These are phyloP conservation scores for Trametes cingulata DNA, from an alignment of 768 basidiomycete species.

Conservation along the genomic window DNA sequence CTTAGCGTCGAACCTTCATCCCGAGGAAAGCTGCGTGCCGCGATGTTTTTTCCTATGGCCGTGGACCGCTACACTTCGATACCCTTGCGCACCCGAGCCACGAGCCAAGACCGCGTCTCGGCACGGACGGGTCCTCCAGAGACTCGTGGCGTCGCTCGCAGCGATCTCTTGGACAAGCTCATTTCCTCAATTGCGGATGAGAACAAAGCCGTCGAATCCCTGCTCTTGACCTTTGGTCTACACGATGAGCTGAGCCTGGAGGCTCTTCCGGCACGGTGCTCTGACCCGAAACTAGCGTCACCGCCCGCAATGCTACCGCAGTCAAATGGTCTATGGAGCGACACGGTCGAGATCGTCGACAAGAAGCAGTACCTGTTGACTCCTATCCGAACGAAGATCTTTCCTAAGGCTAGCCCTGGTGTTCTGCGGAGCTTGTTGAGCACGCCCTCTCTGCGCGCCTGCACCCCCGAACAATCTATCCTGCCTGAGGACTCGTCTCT, in stretches of 20 bases:
- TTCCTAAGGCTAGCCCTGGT: slow-evolving; percentile 16
- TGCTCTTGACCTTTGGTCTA: slow-evolving; percentile 4
- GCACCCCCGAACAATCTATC: slow-evolving; percentile 11
- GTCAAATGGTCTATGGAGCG: not conserved
- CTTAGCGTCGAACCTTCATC: not conserved
- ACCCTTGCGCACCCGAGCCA: not conserved
- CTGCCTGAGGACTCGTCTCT: not conserved
- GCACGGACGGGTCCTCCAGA: not conserved
- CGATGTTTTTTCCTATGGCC: not conserved
- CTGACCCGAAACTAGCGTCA: not conserved
- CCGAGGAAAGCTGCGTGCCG: too few species aligned
- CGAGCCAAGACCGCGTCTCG: not conserved
- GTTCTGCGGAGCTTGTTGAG: slow-evolving; percentile 7
- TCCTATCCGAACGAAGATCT: slow-evolving; percentile 14
- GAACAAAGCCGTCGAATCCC: not conserved
- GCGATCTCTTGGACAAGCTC: not conserved
- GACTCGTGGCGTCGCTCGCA: not conserved
- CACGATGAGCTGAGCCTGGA: not conserved
- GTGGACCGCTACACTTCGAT: not conserved
- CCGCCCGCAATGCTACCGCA: not conserved
- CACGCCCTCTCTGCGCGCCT: slow-evolving; percentile 16
- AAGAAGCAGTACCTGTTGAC: slow-evolving; percentile 19
- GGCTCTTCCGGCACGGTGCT: not conserved
- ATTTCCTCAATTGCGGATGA: not conserved
- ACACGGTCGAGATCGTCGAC: not conserved